Evolutionary conservation across 2,329 filamentous ascomycete genomes (phyloP), one percentile per base, ranked within the genome.

Genomic region (Pseudofabraea citricarpa): DNA sequence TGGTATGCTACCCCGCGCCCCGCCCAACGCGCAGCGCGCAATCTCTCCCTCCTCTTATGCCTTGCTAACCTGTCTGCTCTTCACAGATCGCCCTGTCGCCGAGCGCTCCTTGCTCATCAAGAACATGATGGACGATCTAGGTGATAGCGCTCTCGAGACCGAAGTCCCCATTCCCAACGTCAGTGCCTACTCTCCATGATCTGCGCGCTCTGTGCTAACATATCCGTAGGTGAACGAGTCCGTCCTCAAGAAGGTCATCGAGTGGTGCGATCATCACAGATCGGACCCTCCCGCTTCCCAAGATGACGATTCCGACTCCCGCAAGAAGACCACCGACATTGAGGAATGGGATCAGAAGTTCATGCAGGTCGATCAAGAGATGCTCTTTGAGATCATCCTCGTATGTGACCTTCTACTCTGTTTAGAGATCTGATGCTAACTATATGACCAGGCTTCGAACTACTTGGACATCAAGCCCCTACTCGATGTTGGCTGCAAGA

Each of bases 341-440:
- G 93, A 97, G 47, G 93, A 98, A 70, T 98, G 93, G 93, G 93
- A 98, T 59, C 91, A 97, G 69, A 98, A 98, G 72, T 98, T 97
- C 69, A 97, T 98, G 93, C 91, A 97, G 70, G 93, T 98, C 15
- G 93, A 98, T 65, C 93, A 98, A 64, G 93, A 98, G 71, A 97
- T 98, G 93, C 80, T 98, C 2, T 98, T 98, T 56, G 93, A 98
- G 74, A 97, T 98, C 62, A 98, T 98, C 57, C 77, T 98, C 20
- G 89, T 93, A 77, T 46, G 84, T 74, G 5, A 4, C 6, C 8
- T n/a, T 26, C 6, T 5, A 16, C 18, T 8, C 29, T 12, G 13
- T 4, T 15, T 27, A 8, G 32, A 40, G 27, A 18, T 32, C 22
- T 22, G 21, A 20, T 31, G 19, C 48, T 55, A 41, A 55, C 22